These are phyloP conservation scores for Exserohilum rostratum DNA, from an alignment of 2,329 filamentous ascomycete genomes.

Conservation along the genomic window DNA sequence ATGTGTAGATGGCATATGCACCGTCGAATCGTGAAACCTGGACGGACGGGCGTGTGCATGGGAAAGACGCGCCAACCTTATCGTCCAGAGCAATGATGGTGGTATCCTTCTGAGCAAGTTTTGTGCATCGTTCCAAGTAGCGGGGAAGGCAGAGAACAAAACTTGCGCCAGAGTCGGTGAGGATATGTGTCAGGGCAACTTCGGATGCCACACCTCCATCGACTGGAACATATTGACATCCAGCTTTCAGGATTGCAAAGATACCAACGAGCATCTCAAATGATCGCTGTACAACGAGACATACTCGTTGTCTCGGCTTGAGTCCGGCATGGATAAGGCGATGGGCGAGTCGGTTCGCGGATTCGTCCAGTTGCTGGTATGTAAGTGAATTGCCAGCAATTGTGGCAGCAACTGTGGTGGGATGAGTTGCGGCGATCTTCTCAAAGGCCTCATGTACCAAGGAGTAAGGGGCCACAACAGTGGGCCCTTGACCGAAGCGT, in stretches of 20 bases:
- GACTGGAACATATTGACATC: constrained; percentile 66
- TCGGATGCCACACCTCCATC: constrained; percentile 56
- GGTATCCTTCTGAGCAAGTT: constrained; percentile 16
- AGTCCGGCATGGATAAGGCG: constrained; percentile 36
- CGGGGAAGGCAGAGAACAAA: constrained; percentile 57
- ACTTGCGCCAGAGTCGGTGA: constrained; percentile 54
- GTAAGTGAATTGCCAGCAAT: constrained; percentile 28
- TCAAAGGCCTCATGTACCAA: constrained; percentile 40
- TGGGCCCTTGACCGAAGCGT: constrained; percentile 32
- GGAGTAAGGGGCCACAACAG: constrained; percentile 19
- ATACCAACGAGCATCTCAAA: constrained; percentile 65
- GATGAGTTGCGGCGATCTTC: constrained; percentile 31
- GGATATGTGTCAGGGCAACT: constrained; percentile 53
- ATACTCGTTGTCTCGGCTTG: constrained; percentile 53
- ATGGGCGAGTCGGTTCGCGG: constrained; percentile 39
- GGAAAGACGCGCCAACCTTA: constrained; percentile 16
- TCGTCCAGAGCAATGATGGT: constrained; percentile 23
- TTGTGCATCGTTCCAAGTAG: constrained; percentile 34
- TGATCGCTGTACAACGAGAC: constrained; percentile 60
- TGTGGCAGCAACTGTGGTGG: constrained; percentile 30
- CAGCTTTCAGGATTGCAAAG: constrained; percentile 61
- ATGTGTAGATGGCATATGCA: constrained; percentile 59
- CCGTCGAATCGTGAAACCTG: constrained; percentile 31
- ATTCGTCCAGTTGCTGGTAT: constrained; percentile 36
- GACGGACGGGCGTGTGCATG: constrained; percentile 23